These are phyloP conservation scores for Circinella umbellata DNA, from an alignment of 371 early-diverging fungal species.

Conservation along the genomic window DNA sequence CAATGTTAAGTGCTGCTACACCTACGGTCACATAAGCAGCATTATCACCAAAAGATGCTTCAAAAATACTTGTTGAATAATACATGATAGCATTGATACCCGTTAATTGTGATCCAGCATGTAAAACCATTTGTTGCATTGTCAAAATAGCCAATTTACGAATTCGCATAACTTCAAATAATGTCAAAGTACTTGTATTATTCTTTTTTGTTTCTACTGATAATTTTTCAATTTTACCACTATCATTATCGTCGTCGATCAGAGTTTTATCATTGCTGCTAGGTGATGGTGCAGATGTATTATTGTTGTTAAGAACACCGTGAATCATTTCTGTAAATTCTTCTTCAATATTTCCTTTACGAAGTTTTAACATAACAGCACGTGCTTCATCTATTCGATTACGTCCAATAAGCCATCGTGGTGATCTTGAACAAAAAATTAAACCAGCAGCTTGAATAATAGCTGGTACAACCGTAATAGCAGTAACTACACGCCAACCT, in stretches of 20 bases:
- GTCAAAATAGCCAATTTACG: conserved; percentile 34
- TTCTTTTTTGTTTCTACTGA: background rate
- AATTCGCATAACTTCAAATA: conserved; percentile 37
- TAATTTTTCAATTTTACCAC: background rate
- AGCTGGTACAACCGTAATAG: conserved; percentile 67
- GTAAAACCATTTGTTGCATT: conserved; percentile 61
- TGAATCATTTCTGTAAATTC: conserved; percentile 67
- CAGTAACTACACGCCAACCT: conserved; percentile 71
- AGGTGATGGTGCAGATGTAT: conserved; percentile 23
- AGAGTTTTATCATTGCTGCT: background rate
- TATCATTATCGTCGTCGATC: no score
- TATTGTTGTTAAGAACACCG: conserved; percentile 20
- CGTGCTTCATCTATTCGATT: conserved; percentile 67
- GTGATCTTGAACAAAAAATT: conserved; percentile 78
- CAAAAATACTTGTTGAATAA: conserved; percentile 77
- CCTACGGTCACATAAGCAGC: conserved; percentile 50
- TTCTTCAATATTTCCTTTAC: conserved; percentile 61
- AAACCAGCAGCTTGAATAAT: conserved; percentile 70
- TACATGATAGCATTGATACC: conserved; percentile 89
- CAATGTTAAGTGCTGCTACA: conserved; percentile 54
- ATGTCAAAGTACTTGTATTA: conserved; percentile 9
- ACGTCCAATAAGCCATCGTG: conserved; percentile 69
- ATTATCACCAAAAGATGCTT: conserved; percentile 37
- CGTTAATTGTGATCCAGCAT: conserved; percentile 75
- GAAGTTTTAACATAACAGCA: conserved; percentile 55